A percentile compares a stretch with the other conserved stretches of the same genome.
Evolutionary conservation across 768 basidiomycete genomes (phyloP).

Genomic region (Amanita molliuscula): DNA sequence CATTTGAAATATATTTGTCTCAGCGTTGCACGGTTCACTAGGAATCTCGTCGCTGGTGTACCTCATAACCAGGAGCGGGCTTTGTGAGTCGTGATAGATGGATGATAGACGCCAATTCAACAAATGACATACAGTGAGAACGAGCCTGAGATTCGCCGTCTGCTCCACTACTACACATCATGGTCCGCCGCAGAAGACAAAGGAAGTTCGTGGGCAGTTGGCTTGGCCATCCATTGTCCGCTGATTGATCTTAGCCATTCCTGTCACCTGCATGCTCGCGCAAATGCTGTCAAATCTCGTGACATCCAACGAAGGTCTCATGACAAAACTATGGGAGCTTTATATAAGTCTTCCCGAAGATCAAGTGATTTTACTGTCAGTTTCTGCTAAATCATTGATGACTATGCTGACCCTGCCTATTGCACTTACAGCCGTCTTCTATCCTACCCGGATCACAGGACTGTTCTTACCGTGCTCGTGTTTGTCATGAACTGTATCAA

Average conservation of each 20-base stretch:
- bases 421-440: conserved; percentile 40
- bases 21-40: conserved; percentile 66
- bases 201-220: conserved; percentile 32
- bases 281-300: conserved; percentile 82
- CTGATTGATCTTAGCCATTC: conserved; percentile 35
- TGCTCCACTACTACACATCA: conserved; percentile 68
- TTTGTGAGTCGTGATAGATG: conserved; percentile 41
- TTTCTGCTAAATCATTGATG: conserved; percentile 5
- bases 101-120: not conserved
- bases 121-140: conserved; percentile 36
- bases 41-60: conserved; percentile 75
- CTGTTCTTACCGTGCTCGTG: conserved; percentile 51
- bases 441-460: conserved; percentile 52
- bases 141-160: conserved; percentile 57
- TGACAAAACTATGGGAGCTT: conserved; percentile 48
- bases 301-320: conserved; percentile 55
- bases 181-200: conserved; percentile 59
- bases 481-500: conserved; percentile 67
- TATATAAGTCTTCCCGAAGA: conserved; percentile 65
- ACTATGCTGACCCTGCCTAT: conserved; percentile 7
- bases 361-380: conserved; percentile 65
- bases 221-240: not conserved
- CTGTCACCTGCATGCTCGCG: conserved; percentile 53
- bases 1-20: conserved; percentile 30
- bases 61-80: conserved; percentile 61